Percentiles rank a stretch among this genome's conserved stretches.
phyloP scores from a whole-genome alignment of 345 rosid species.

The Microcos paniculata region DNA sequence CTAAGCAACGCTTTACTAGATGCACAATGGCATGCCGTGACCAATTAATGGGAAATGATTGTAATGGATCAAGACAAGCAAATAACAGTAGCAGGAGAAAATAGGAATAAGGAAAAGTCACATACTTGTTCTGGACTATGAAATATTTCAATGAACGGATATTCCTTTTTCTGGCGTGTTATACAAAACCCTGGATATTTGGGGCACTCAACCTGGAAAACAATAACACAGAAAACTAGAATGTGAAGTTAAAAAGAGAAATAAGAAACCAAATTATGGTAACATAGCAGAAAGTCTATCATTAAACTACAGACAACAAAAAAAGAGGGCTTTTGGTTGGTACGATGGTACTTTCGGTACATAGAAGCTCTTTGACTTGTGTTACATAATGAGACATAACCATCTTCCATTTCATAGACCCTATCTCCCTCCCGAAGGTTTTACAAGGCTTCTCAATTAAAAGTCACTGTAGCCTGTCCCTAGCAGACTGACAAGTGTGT shows the following conservation, averaged over 20 bases:
- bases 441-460: background rate
- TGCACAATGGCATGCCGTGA: background rate
- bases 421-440: background rate
- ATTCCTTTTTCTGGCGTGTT: slow-evolving; percentile 82
- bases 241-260: slow-evolving; percentile 2
- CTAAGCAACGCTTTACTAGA: background rate
- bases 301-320: background rate
- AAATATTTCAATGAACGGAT: slow-evolving; percentile 90
- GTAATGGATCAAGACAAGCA: background rate
- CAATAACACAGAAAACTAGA: slow-evolving; percentile 21
- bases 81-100: background rate
- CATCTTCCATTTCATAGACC: background rate
- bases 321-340: background rate
- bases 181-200: slow-evolving; percentile 96
- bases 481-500: background rate
- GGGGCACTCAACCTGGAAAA: slow-evolving; percentile 93
- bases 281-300: background rate
- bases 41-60: background rate
- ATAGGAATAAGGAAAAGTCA: slow-evolving; percentile 1
- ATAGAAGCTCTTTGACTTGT: background rate
- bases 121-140: slow-evolving; percentile 82
- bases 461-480: background rate
- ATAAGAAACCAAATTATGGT: background rate
- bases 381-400: background rate
- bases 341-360: background rate